Percentiles rank a stretch among this genome's conserved stretches.
Conservation (phyloP, 257 asterid species). For the Coffea eugenioides region DNA sequence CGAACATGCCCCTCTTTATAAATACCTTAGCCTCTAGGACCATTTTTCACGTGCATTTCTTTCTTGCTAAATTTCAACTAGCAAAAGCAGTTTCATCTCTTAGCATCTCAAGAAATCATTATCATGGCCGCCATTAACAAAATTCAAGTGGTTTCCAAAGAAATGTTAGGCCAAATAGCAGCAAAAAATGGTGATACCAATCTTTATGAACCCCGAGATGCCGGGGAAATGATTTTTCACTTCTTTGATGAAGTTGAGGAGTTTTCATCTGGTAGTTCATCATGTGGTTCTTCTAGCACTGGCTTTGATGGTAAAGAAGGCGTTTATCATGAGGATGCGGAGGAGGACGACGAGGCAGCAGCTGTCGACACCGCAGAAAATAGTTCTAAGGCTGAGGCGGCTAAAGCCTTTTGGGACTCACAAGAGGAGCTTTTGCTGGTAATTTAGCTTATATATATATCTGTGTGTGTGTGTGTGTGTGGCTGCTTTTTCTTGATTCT, state of each 20-base stretch:
- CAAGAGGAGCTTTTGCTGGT: conserved; percentile 35
- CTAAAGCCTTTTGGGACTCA: conserved; percentile 34
- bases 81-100: neutral
- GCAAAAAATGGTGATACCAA: neutral
- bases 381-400: conserved; percentile 12
- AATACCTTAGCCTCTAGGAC: neutral
- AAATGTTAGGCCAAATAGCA: neutral
- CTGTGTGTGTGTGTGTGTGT: neutral
- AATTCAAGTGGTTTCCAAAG: neutral
- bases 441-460: neutral
- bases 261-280: neutral
- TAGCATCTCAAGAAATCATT: neutral
- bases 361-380: conserved; percentile 13
- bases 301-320: conserved; percentile 1
- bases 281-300: neutral
- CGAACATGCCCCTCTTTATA: neutral
- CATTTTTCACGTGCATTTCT: neutral
- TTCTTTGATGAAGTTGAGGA: conserved; percentile 13
- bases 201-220: neutral
- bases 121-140: neutral
- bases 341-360: conserved; percentile 21
- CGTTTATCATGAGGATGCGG: neutral
- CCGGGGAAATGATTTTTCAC: conserved; percentile 8
- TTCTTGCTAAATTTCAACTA: neutral
- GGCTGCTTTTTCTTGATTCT: neutral